These are phyloP conservation scores for Paramecium caudatum DNA, from an alignment of 73 alveolate species.

Conservation along the genomic window DNA sequence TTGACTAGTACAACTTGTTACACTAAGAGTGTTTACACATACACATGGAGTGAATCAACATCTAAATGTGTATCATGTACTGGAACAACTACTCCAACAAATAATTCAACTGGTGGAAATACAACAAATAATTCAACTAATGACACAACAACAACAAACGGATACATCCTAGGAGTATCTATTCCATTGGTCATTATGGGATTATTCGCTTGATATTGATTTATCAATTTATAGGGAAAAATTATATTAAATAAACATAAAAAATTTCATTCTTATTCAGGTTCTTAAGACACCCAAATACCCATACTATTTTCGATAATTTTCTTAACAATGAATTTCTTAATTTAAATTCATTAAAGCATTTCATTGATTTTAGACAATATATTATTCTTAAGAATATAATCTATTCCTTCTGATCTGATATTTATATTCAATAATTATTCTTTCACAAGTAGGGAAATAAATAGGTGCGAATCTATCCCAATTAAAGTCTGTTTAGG, in stretches of 20 bases:
- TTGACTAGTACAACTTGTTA: not conserved
- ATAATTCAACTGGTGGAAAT: not conserved
- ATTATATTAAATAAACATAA: not conserved
- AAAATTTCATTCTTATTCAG: not conserved
- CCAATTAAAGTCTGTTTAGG: no score
- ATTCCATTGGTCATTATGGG: constrained; percentile 5
- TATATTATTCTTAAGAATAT: no score
- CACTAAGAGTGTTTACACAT: not conserved
- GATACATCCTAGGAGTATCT: not conserved
- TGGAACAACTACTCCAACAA: not conserved
- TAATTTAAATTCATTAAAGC: no score
- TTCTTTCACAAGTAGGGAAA: no score
- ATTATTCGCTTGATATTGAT: constrained; percentile 26
- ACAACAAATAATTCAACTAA: not conserved
- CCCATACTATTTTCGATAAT: no score
- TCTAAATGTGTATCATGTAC: constrained; percentile 15
- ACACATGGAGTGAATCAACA: constrained; percentile 59
- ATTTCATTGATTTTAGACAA: no score
- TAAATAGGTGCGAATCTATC: no score
- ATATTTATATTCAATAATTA: no score
- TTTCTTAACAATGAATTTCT: no score
- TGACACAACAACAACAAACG: not conserved
- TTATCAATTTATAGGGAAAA: constrained; percentile 26
- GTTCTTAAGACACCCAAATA: no score
- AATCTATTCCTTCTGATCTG: no score